Evolutionary conservation across 306 rosid genomes (phyloP).

Genomic region (Biancaea sappan): DNA sequence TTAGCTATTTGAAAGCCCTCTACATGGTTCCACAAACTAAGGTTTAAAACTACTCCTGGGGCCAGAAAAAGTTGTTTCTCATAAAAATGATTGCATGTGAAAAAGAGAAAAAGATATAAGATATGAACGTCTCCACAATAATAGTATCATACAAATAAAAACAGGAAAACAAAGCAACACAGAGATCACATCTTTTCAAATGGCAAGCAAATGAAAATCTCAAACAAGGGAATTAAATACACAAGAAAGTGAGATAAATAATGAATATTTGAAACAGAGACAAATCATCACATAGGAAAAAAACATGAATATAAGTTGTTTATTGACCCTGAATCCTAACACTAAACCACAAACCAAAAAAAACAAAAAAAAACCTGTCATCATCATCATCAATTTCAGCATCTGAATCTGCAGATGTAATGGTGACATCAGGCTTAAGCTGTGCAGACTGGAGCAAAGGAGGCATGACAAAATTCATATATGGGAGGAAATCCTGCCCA

Average conservation of each 20-base stretch:
- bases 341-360: no score
- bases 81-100: background rate
- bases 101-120: background rate
- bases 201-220: constrained; percentile 11
- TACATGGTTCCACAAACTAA: constrained; percentile 14
- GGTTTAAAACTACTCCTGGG: background rate
- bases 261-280: constrained; percentile 1
- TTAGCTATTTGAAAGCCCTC: background rate
- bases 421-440: constrained; percentile 98
- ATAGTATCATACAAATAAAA: constrained; percentile 10
- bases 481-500: constrained; percentile 98
- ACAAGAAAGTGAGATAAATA: constrained; percentile 25
- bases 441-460: constrained; percentile 96
- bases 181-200: background rate
- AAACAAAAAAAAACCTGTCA: constrained; percentile 68
- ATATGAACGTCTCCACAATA: background rate
- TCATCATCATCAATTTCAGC: constrained; percentile 87
- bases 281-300: constrained; percentile 22
- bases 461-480: constrained; percentile 97
- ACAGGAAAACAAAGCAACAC: background rate
- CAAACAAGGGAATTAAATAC: background rate
- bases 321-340: constrained; percentile 18
- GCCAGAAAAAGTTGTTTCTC: background rate
- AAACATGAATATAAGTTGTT: constrained; percentile 17
- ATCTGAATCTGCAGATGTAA: constrained; percentile 93